phyloP scores from a whole-genome alignment of 495 filamentous ascomycete species.

The Xylaria venustula region DNA sequence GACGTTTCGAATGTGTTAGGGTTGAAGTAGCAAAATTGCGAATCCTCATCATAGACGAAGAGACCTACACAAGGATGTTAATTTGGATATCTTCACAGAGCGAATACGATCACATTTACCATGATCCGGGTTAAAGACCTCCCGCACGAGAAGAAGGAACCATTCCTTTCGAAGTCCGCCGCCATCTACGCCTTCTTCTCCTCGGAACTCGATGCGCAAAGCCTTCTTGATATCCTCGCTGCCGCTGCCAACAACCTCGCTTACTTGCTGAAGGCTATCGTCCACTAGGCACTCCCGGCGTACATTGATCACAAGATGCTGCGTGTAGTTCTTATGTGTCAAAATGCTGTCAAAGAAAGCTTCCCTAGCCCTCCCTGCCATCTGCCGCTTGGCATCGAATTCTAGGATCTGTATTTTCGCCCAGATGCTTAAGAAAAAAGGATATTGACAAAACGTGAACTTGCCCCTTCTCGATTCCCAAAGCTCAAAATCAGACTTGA shows the following conservation, averaged over 20 bases:
- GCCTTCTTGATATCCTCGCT: conserved; percentile 93
- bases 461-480: conserved; percentile 77
- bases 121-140: conserved; percentile 89
- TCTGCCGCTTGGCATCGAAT: conserved; percentile 85
- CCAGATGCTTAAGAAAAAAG: conserved; percentile 90
- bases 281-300: conserved; percentile 88
- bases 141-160: conserved; percentile 88
- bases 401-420: conserved; percentile 92
- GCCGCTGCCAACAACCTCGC: conserved; percentile 80
- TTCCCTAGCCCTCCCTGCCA: conserved; percentile 85
- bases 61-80: conserved; percentile 54
- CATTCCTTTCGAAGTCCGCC: conserved; percentile 93
- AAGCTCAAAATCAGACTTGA: conserved; percentile 82
- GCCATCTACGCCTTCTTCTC: conserved; percentile 90
- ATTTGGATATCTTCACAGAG: not conserved
- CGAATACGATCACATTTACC: conserved; percentile 52
- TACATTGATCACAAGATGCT: conserved; percentile 77
- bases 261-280: conserved; percentile 82
- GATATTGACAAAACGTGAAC: conserved; percentile 93
- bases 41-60: conserved; percentile 94
- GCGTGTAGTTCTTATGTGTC: conserved; percentile 67
- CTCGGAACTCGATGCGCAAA: conserved; percentile 79
- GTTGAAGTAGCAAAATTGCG: conserved; percentile 93
- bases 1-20: conserved; percentile 88
- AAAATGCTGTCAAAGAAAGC: conserved; percentile 91